Base-by-base conservation (phyloP, 306 rosid genomes). In the Citrullus mucosospermus region DNA sequence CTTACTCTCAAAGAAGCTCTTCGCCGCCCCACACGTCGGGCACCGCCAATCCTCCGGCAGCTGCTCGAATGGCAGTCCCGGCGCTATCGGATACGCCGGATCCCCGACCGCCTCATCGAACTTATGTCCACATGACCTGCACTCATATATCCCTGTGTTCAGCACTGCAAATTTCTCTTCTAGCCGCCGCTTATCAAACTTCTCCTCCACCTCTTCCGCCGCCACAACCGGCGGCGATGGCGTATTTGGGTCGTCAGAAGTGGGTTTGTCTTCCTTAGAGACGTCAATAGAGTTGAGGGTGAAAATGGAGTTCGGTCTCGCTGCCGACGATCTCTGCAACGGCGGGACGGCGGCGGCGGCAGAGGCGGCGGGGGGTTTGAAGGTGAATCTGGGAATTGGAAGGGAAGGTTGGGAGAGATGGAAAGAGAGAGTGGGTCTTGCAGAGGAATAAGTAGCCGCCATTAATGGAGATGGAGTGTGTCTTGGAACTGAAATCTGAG, bases 1-100 rank as follows among this genome's bases (percentile, higher is more conserved):
- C 78, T 96, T 95, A 20, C 96, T 92, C 81, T 81, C 87, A 32
- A 92, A 96, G 90, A 96, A 96, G 60, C 91, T 86, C 89, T 82
- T 78, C 0, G 97, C 89, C 0, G 99, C 98, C n/a, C 99, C 99
- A 28, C 99, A 96, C 6, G 98, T 96, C 8, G 99, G 92, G 43
- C 99, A 96, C 32, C 97, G 82, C 99, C 98, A 96, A 30, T 96
- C 99, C 41, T 90, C 97, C 0, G 99, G 98, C 43, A 96, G 86
- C 90, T 92, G 91, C 61, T 86, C 85, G 50, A 88, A 96, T 48
- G 84, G 91, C 82, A 83, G 79, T 2, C 98, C 98, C 4, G 99
- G 98, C 0, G 99, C 87, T 18, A 92, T 74, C 2, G 98, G 98
- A 79, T 96, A 96, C 9, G 93, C 75, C 34, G 96, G 93, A 80